Conservation (phyloP, 169 alveolate species). For the Plasmodium coatneyi region DNA sequence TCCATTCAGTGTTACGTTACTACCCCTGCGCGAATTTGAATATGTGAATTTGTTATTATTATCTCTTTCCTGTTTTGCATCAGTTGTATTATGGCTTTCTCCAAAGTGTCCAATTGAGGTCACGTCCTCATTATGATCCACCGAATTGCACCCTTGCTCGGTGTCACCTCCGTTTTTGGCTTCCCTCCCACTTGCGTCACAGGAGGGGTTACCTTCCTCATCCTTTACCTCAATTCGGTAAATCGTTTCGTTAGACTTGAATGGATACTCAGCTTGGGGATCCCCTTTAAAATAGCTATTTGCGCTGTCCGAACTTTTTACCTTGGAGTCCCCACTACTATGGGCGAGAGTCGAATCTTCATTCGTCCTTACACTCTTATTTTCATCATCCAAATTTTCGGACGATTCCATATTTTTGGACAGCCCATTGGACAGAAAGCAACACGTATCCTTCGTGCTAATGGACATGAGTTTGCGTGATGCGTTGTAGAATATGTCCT, state of each 20-base stretch:
- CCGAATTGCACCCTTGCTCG: neutral
- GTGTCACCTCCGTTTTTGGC: neutral
- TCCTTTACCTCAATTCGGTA: constrained; percentile 1
- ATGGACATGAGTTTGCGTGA: constrained; percentile 69
- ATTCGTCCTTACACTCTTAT: constrained; percentile 49
- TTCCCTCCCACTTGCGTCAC: neutral
- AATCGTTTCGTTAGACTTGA: neutral
- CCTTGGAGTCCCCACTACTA: constrained; percentile 7
- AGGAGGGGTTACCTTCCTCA: neutral
- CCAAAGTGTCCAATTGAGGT: neutral
- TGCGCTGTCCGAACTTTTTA: neutral
- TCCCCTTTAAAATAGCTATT: constrained; percentile 3
- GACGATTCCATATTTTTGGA: constrained; percentile 20
- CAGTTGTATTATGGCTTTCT: neutral
- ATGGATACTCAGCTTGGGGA: neutral
- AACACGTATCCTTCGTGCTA: constrained; percentile 66
- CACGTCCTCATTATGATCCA: neutral
- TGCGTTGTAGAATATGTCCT: constrained; percentile 11
- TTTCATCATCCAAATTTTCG: constrained; percentile 32
- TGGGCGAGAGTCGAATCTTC: constrained; percentile 15
- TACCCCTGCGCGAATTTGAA: constrained; percentile 13
- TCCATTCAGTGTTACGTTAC: neutral
- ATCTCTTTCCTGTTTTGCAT: neutral
- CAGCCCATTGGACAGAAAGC: constrained; percentile 23
- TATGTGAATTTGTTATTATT: neutral